Base-by-base conservation (phyloP, 2,329 filamentous ascomycete species). In the Penicillium sp. region DNA sequence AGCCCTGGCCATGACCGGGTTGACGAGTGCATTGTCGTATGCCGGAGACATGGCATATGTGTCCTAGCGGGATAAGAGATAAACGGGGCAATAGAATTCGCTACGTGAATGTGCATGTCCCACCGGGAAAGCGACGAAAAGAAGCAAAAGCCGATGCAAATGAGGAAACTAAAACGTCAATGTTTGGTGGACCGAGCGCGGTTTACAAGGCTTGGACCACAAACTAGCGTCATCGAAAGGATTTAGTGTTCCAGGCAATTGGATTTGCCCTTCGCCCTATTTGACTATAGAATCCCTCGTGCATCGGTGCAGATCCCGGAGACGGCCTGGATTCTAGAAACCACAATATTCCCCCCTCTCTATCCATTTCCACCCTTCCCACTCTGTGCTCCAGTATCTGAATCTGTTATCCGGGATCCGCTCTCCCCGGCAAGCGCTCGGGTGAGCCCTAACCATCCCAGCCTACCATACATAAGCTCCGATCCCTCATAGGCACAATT, bases 211-310 rank as follows among this genome's bases (percentile, higher is more conserved):
- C 27, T 29, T 29, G 27, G 29, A 15, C 6, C 5, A 31, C 29
- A 31, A 42, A 45, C 43, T 45, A 45, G 43, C 43, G 43, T n/a
- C 14, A 57, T 57, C 52, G 47, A 48, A 56, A 51, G 59, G 53
- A 56, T 53, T 55, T 58, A 59, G 59, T 52, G 59, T 56, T 48
- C 58, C 54, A 56, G 20, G 59, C 53, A 31, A 46, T 59, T 52
- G 33, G 8, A 31, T 12, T 15, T 6, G 29, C 12, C 29, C 29
- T 31, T 31, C 12, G 15, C 29, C 29, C 29, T 31, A 31, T 6
- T 31, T 31, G 29, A 31, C 29, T 4, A 5, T 15, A 2, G 11
- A 48, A 31, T 41, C 25, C 27, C n/a, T 23, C 4, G 29, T 31
- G 29, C 29, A 31, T 27, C 27, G n/a, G 18, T 22, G 37, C 18